Conservation (phyloP, 148 eudicot genomes). For the Vaccinium vitisidaea region DNA sequence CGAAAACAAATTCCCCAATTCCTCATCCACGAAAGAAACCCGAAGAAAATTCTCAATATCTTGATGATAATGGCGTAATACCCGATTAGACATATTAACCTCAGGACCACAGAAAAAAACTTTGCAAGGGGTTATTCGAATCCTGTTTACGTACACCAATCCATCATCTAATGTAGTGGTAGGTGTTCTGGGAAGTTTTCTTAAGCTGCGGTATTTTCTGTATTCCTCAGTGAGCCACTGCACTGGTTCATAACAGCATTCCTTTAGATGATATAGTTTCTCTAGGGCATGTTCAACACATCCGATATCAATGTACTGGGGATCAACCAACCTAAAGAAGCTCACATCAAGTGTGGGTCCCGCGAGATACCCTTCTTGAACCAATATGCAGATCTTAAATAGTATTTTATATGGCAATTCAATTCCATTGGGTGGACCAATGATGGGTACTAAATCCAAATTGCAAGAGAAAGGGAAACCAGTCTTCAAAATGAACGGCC, state of each 20-base stretch:
- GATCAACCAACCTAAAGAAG: slow-evolving; percentile 74
- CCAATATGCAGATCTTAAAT: slow-evolving; percentile 64
- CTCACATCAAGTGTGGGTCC: slow-evolving; percentile 54
- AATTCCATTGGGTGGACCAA: slow-evolving; percentile 48
- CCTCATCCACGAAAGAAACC: slow-evolving; percentile 88
- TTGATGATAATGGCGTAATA: slow-evolving; percentile 47
- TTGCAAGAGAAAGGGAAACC: slow-evolving; percentile 48
- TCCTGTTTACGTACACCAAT: slow-evolving; percentile 66
- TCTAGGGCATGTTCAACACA: slow-evolving; percentile 66
- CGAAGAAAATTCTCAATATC: slow-evolving; percentile 81
- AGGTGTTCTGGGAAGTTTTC: slow-evolving; percentile 42
- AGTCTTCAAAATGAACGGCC: slow-evolving; percentile 32
- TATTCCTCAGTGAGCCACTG: slow-evolving; percentile 55
- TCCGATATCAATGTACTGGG: slow-evolving; percentile 28
- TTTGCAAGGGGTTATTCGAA: slow-evolving; percentile 72
- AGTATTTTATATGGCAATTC: slow-evolving; percentile 57
- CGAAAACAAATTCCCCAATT: slow-evolving; percentile 58
- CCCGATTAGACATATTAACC: slow-evolving; percentile 81
- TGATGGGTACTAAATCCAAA: slow-evolving; percentile 57
- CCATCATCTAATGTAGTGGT: slow-evolving; percentile 59
- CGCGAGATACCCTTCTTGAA: slow-evolving; percentile 74
- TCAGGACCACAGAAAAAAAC: slow-evolving; percentile 90
- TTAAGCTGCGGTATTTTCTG: slow-evolving; percentile 27
- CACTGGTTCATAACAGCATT: slow-evolving; percentile 85
- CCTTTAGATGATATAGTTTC: slow-evolving; percentile 46